Evolutionary conservation across 345 rosid species (phyloP).

Genomic region (Pistacia integerrima): DNA sequence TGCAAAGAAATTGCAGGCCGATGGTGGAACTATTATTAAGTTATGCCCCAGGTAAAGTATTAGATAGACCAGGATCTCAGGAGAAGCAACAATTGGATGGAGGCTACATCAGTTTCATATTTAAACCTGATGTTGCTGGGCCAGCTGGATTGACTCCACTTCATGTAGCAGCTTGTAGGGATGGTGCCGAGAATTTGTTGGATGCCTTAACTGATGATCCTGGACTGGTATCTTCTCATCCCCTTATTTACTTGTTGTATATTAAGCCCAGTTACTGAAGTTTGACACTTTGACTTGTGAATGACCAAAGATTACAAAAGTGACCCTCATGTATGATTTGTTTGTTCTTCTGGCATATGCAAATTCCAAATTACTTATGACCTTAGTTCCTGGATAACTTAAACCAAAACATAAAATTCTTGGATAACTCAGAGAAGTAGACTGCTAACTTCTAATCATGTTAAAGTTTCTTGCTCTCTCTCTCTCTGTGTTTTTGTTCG

Average conservation of each 20-base stretch:
- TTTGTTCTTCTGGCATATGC: background rate
- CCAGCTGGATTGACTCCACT: slow-evolving; percentile 81
- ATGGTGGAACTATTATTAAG: slow-evolving; percentile 59
- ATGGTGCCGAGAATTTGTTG: slow-evolving; percentile 54
- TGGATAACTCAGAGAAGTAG: too few relatives aligned
- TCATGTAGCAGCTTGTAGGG: slow-evolving; percentile 63
- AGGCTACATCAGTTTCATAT: slow-evolving; percentile 28
- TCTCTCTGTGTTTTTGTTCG: too few relatives aligned
- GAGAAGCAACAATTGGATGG: slow-evolving; percentile 20
- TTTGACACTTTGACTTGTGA: background rate
- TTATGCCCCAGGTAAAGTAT: slow-evolving; percentile 35
- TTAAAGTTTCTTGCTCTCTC: too few relatives aligned
- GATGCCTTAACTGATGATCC: slow-evolving; percentile 75
- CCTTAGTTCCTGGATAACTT: too few relatives aligned
- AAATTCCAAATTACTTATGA: too few relatives aligned
- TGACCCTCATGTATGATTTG: background rate
- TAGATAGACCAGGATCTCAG: slow-evolving; percentile 32
- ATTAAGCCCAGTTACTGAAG: background rate
- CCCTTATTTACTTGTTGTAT: background rate
- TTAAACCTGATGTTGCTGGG: slow-evolving; percentile 52
- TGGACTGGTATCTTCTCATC: slow-evolving; percentile 43
- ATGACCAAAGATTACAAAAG: background rate
- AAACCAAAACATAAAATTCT: too few relatives aligned
- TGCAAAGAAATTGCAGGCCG: slow-evolving; percentile 49
- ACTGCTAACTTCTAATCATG: too few relatives aligned